Percentiles rank a stretch among this genome's conserved stretches.
Conservation (phyloP, 192 early-diverging fungal species). For the Coemansia sp. region DNA sequence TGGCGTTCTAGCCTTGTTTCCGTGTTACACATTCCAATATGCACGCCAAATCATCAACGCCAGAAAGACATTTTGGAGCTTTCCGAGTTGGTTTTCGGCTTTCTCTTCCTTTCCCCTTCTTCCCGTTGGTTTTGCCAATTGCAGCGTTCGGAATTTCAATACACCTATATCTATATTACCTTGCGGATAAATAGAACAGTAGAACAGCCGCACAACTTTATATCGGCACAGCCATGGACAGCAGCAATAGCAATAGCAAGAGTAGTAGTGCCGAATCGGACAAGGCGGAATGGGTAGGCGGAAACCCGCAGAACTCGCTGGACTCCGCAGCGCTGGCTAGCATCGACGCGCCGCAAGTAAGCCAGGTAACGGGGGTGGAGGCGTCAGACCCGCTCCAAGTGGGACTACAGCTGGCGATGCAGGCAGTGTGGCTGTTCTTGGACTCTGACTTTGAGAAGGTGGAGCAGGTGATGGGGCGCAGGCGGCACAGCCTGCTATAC, state of each 20-base stretch:
- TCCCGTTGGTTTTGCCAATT: too few species aligned
- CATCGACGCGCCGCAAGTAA: slow-evolving; percentile 2
- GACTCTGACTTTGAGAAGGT: slow-evolving; percentile 73
- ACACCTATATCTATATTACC: too few species aligned
- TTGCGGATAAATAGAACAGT: too few species aligned
- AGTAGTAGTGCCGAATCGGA: too few species aligned
- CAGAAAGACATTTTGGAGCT: too few species aligned
- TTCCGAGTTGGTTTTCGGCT: too few species aligned
- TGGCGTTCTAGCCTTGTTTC: background rate
- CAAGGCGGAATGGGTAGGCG: background rate
- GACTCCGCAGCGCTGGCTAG: background rate
- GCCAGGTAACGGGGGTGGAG: slow-evolving; percentile 23
- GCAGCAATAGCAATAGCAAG: too few species aligned
- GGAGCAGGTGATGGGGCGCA: slow-evolving; percentile 60
- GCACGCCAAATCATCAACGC: background rate
- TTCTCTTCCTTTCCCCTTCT: too few species aligned
- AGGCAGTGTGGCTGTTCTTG: slow-evolving; percentile 75
- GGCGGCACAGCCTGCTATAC: slow-evolving; percentile 65
- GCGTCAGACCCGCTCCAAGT: slow-evolving; percentile 55
- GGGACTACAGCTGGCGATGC: slow-evolving; percentile 61
- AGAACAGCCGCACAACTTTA: too few species aligned
- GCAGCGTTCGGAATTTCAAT: too few species aligned
- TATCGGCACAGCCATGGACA: too few species aligned
- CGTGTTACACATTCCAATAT: background rate
- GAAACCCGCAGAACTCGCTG: background rate